Evolutionary conservation across 2,329 filamentous ascomycete species (phyloP), one percentile per base, ranked within the genome.

Genomic region (Aspergillus thermomutatus): DNA sequence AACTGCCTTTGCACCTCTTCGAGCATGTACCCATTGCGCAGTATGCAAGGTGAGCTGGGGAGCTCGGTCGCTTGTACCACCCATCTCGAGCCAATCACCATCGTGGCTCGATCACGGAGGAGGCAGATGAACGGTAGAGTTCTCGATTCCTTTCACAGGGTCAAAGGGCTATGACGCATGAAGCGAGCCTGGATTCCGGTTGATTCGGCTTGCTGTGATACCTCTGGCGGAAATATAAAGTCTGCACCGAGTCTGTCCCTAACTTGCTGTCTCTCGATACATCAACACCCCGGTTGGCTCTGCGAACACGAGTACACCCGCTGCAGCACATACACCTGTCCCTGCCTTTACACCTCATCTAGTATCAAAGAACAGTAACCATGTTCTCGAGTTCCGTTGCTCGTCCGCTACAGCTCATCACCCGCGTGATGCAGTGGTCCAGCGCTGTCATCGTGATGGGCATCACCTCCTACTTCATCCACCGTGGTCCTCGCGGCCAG

Each of bases 381-480:
- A 54, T 58, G 52, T 57, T 70, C 27, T 64, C 68, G 25, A 68
- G 61, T 31, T 34, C 64, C 14, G 45, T 72, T 14, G 53, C 65
- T 23, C 66, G 71, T 11, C 71, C 72, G 4, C 23, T 74, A 21
- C 69, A 72, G 62, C 66, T 76, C 53, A 43, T 52, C 47, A 60
- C 55, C 23, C 66, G 69, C 14, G 50, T 65, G 49, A 28, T 78
- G 52, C 70, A 74, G 59, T 78, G 75, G 74, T 59, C 59, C 43
- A 73, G 69, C 51, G 69, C 75, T 4, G 70, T 70, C 51, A 77
- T 78, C 56, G 74, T 77, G 10, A 69, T 77, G 64, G 75, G 75
- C 45, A 70, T 77, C 49, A 71, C 70, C 1, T 72, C 70, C 11
- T 75, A 72, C 63, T 76, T 77, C 59, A 68, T 78, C 57, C 52